phyloP scores from a whole-genome alignment of 2,329 filamentous ascomycete genomes.

The Arthrobotrys sphaeroides region DNA sequence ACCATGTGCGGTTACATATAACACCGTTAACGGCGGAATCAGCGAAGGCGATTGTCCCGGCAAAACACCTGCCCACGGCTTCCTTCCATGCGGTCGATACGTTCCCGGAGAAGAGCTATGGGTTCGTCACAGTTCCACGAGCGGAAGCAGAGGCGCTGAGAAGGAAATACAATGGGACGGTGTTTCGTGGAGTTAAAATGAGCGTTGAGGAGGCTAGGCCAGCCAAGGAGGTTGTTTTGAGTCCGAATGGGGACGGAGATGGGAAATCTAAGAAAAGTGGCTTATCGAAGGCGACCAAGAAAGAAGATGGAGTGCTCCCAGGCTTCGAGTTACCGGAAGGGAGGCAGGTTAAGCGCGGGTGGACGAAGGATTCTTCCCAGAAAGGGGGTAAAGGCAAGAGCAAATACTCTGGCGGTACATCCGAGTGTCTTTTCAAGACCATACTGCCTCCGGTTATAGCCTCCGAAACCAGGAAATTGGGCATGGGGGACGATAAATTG shows the following conservation, averaged over 20 bases:
- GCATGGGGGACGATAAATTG: constrained; percentile 58
- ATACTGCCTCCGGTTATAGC: constrained; percentile 72
- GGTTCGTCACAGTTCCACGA: constrained; percentile 82
- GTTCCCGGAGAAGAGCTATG: constrained; percentile 89
- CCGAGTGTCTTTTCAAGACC: constrained; percentile 86
- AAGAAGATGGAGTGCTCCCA: constrained; percentile 67
- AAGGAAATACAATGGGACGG: constrained; percentile 87
- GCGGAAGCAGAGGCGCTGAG: constrained; percentile 89
- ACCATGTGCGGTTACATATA: constrained; percentile 76
- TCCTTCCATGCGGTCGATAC: constrained; percentile 89
- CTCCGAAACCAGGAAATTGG: constrained; percentile 51
- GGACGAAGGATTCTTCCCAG: constrained; percentile 73
- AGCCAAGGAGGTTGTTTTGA: constrained; percentile 58
- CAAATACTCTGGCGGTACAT: constrained; percentile 62
- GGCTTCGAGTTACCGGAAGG: constrained; percentile 78
- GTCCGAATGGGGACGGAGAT: constrained; percentile 58
- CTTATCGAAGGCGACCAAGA: constrained; percentile 61
- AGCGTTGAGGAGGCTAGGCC: constrained; percentile 82
- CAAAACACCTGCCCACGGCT: constrained; percentile 69
- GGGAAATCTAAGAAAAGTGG: constrained; percentile 58
- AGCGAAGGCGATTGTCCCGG: constrained; percentile 75
- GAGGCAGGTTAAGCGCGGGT: constrained; percentile 85
- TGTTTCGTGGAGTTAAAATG: constrained; percentile 85
- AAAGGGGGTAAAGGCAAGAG: constrained; percentile 60
- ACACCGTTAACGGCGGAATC: constrained; percentile 82